Percentiles rank a stretch among this genome's conserved stretches.
Conservation (phyloP, 306 rosid species). For the Styphnolobium japonicum region DNA sequence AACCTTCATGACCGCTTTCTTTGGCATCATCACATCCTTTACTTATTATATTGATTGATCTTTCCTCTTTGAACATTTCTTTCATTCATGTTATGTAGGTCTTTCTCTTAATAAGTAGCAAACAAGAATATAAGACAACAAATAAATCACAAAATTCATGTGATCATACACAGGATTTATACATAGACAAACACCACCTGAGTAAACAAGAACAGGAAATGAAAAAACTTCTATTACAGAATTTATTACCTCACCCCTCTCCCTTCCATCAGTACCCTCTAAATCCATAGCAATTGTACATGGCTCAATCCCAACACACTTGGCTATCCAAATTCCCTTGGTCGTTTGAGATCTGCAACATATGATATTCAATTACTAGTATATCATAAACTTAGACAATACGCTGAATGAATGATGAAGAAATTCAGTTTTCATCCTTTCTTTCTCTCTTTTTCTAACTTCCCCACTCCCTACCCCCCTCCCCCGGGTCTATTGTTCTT, state of each 20-base stretch:
- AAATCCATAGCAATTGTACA: conserved; percentile 93
- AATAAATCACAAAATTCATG: not conserved
- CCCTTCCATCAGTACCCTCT: conserved; percentile 99
- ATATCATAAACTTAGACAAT: too few relatives aligned
- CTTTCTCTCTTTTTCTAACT: not conserved
- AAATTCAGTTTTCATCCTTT: not conserved
- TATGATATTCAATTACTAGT: not conserved
- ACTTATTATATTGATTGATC: not conserved
- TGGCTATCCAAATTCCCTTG: conserved; percentile 91
- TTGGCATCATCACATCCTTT: not conserved
- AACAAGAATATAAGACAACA: not conserved
- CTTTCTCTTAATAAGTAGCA: not conserved
- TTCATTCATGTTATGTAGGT: not conserved
- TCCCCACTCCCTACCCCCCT: not conserved
- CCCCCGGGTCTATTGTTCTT: not conserved
- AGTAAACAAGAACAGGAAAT: not conserved
- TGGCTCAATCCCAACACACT: conserved; percentile 79
- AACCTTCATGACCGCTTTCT: not conserved
- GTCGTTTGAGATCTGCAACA: conserved; percentile 81
- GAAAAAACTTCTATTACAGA: not conserved
- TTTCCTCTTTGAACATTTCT: not conserved
- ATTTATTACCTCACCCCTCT: conserved; percentile 88
- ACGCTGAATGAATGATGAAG: too few relatives aligned
- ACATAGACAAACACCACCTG: not conserved
- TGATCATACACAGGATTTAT: not conserved